A percentile compares a stretch with the other conserved stretches of the same genome.
phyloP scores from a whole-genome alignment of 2,329 filamentous ascomycete species.

The Ceratocystis harringtonii region DNA sequence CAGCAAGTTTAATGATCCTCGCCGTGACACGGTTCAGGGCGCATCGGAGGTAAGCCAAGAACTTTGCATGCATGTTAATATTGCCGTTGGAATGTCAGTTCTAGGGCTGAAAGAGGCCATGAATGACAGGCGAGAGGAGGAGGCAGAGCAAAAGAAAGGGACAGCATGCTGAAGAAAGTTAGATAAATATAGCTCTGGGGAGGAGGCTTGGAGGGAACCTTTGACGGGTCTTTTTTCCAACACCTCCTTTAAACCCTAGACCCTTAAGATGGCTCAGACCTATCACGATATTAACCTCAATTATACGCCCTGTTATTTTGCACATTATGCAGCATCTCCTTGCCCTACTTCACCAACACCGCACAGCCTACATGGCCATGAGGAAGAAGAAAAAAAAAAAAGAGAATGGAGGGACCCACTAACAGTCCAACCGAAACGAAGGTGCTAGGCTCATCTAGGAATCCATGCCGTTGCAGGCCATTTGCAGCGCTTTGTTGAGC shows the following conservation, averaged over 20 bases:
- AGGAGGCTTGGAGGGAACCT: not conserved
- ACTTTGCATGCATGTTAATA: not conserved
- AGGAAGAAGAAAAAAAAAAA: too few relatives aligned
- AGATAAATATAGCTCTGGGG: not conserved
- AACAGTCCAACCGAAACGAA: not conserved
- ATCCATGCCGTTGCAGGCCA: not conserved
- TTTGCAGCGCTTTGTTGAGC: too few relatives aligned
- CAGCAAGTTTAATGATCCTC: not conserved
- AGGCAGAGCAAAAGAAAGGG: too few relatives aligned
- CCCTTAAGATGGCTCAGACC: too few relatives aligned
- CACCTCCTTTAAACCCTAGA: not conserved
- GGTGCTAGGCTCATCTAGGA: not conserved
- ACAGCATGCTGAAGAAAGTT: not conserved
- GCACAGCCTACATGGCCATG: not conserved
- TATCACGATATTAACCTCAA: too few relatives aligned
- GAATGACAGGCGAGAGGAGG: not conserved
- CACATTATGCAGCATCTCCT: not conserved
- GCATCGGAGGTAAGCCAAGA: not conserved
- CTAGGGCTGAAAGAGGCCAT: not conserved
- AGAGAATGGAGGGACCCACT: too few relatives aligned
- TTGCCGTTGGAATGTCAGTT: not conserved
- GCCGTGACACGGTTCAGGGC: slow-evolving; percentile 1
- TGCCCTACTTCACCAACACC: not conserved
- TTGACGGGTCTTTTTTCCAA: not conserved
- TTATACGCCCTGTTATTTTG: not conserved